Conservation (phyloP, 2,329 filamentous ascomycete species). For the Fusarium sp. region DNA sequence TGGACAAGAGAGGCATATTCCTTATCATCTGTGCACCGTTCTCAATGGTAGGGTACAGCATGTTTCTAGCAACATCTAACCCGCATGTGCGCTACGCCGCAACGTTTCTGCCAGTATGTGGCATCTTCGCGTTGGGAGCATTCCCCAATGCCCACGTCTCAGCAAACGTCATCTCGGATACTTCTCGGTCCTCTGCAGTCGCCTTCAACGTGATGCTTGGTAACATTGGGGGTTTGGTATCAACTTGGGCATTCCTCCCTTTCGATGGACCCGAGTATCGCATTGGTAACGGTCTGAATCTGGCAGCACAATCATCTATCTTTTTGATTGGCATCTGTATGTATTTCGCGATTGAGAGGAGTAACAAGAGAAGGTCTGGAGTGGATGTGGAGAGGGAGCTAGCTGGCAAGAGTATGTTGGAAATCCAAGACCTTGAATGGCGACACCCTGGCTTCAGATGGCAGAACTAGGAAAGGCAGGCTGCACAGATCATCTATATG, state of each 20-base stretch:
- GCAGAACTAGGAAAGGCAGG: background rate
- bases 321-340: background rate
- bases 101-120: background rate
- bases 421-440: background rate
- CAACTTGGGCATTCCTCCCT: background rate
- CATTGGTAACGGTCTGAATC: background rate
- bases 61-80: background rate
- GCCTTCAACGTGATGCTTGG: background rate
- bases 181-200: background rate
- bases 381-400: background rate
- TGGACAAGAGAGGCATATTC: background rate
- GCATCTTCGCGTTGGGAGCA: background rate
- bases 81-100: background rate
- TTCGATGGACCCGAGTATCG: background rate
- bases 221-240: background rate
- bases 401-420: background rate
- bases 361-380: background rate
- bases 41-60: background rate
- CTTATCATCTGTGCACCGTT: background rate
- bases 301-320: background rate
- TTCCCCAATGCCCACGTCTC: background rate
- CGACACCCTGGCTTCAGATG: background rate
- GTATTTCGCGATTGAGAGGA: background rate
- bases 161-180: background rate
- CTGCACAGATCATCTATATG: background rate